Percentiles rank a stretch among this genome's conserved stretches.
phyloP scores from a whole-genome alignment of 2,329 filamentous ascomycete genomes.

The Nemania bipapillata region DNA sequence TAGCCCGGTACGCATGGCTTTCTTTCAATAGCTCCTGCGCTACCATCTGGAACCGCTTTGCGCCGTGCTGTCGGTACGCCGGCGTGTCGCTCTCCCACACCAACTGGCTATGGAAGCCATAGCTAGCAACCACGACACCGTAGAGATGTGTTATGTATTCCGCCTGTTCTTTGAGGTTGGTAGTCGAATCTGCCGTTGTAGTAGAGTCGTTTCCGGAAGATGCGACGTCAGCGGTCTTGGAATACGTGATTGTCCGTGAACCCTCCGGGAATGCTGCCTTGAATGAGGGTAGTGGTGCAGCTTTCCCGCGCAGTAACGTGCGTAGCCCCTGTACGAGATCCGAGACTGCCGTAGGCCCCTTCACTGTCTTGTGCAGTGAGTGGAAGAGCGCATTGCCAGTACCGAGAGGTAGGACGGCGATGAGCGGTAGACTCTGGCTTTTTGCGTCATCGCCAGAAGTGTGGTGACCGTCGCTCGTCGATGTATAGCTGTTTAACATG shows the following conservation, averaged over 20 bases:
- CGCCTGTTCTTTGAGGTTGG: conserved; percentile 47
- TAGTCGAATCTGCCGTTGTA: background rate
- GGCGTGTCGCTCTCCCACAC: conserved; percentile 91
- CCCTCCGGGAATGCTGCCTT: conserved; percentile 69
- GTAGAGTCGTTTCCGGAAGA: background rate
- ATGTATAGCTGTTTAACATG: conserved; percentile 72
- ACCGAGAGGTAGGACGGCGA: conserved; percentile 69
- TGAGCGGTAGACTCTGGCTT: conserved; percentile 52
- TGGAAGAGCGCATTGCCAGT: conserved; percentile 74
- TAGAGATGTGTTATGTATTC: conserved; percentile 60
- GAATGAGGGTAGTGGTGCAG: conserved; percentile 70
- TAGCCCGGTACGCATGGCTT: conserved; percentile 62
- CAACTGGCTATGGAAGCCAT: conserved; percentile 87
- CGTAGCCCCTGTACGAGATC: conserved; percentile 63
- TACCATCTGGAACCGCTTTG: conserved; percentile 84
- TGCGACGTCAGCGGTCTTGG: conserved; percentile 33
- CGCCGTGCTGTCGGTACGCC: conserved; percentile 80
- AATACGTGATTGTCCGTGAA: conserved; percentile 60
- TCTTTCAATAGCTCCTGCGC: conserved; percentile 76
- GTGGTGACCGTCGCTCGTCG: conserved; percentile 13
- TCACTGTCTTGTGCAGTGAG: conserved; percentile 68
- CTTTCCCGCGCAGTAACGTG: conserved; percentile 68
- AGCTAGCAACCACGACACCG: conserved; percentile 87
- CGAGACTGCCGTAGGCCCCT: conserved; percentile 55
- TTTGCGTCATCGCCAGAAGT: background rate